Base-by-base conservation (phyloP, 2,329 filamentous ascomycete genomes). In the Colletotrichum sp. region DNA sequence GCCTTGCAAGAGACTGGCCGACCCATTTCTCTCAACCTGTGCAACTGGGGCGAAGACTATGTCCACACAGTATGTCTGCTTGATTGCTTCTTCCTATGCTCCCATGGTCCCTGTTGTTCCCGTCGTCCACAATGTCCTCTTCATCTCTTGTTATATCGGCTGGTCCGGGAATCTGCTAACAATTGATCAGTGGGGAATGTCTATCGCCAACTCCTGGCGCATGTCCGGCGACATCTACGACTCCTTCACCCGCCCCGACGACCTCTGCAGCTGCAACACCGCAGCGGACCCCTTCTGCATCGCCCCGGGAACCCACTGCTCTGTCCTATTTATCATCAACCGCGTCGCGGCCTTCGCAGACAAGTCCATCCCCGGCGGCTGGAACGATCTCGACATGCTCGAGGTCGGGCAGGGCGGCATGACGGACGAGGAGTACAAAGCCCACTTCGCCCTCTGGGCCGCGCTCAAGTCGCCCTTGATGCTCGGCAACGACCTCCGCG, bases 391-490 rank as follows among this genome's bases (percentile, higher is more conserved):
- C 83, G 86, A 88, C 66, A 86, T 87, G 85, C 79, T 87, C 16
- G 85, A 86, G 72, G 80, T 88, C 24, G 86, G 86, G 3, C 83
- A 83, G 15, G 81, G 83, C 60, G 81, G 79, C 9, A 84, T 87
- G 82, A 79, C 80, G 72, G 77, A 82, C 60, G 77, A 84, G 30
- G 83, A 88, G 79, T 84, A 87, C 79, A 83, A 84, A 65, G 85
- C 86, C 18, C 87, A 88, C 76, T 87, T 88, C 64, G 81, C 86
- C 28, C 84, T 88, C 80, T 88, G 86, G 87, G 85, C 87, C 3
- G 86, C 87, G 65, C 84, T 87, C 69, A 88, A 88, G 78, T 87
- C 86, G 1, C 86, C 87, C 15, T 79, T 88, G 13, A 85, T 88
- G 52, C 85, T 88, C 63, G 85, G 86, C 24, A 84, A 85, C 13